These are phyloP conservation scores for Russula sp. DNA, from an alignment of 768 basidiomycete species.

Conservation along the genomic window DNA sequence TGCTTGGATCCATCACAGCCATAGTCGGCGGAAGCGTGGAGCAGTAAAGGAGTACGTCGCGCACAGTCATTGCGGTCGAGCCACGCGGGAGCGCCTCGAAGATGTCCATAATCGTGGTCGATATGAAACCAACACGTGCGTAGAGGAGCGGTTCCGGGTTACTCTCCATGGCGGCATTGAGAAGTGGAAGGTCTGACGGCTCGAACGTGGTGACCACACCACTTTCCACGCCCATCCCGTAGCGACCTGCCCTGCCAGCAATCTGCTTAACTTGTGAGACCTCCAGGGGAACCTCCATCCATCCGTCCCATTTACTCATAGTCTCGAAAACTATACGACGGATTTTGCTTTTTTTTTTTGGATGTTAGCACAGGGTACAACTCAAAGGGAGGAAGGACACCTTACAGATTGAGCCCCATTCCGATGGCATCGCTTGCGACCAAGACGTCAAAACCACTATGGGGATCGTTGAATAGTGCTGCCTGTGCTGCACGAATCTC, in stretches of 20 bases:
- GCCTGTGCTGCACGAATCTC: constrained; percentile 93
- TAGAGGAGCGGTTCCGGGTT: constrained; percentile 50
- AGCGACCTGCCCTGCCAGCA: constrained; percentile 90
- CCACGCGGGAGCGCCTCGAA: constrained; percentile 45
- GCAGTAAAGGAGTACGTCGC: constrained; percentile 50
- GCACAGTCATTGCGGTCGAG: constrained; percentile 43
- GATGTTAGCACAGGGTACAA: constrained; percentile 33
- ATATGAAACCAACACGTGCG: constrained; percentile 47
- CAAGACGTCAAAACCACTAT: constrained; percentile 83
- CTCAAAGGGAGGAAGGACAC: constrained; percentile 33
- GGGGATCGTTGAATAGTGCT: constrained; percentile 80
- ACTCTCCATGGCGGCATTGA: constrained; percentile 53
- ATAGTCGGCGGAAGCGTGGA: constrained; percentile 45
- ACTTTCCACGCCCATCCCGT: constrained; percentile 54
- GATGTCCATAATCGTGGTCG: constrained; percentile 34
- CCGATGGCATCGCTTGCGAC: constrained; percentile 95
- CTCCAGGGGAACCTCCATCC: constrained; percentile 46
- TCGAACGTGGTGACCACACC: constrained; percentile 77
- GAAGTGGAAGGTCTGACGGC: constrained; percentile 55
- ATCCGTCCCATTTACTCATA: constrained; percentile 60
- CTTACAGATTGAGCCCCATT: constrained; percentile 93
- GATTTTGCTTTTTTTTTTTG: constrained; percentile 82
- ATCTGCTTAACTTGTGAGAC: constrained; percentile 89
- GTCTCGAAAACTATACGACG: constrained; percentile 77
- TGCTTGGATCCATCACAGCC: constrained; percentile 38